Conservation (phyloP, 2,329 filamentous ascomycete genomes). For the Fusarium odoratissimum region DNA sequence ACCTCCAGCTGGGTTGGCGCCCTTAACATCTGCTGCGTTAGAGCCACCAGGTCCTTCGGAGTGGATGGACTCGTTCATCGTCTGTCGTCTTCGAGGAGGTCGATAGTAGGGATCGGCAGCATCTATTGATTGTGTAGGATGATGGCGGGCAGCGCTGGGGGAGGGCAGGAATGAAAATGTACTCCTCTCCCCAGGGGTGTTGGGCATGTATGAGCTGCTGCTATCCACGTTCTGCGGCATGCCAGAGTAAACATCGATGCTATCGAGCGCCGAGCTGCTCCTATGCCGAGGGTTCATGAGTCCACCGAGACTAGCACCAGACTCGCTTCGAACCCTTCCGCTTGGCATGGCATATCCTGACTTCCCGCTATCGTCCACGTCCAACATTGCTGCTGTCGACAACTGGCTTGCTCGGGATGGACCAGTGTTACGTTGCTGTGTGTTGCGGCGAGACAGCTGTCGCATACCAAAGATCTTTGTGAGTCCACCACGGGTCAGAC, state of each 20-base stretch:
- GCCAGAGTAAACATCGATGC: constrained; percentile 59
- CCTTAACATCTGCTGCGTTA: constrained; percentile 49
- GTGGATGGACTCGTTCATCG: constrained; percentile 56
- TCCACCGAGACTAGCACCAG: constrained; percentile 67
- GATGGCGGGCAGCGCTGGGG: constrained; percentile 62
- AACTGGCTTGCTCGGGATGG: constrained; percentile 82
- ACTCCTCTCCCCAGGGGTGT: constrained; percentile 77
- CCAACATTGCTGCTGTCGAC: constrained; percentile 84
- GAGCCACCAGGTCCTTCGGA: constrained; percentile 49
- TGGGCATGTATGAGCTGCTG: constrained; percentile 75
- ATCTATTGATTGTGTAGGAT: constrained; percentile 61
- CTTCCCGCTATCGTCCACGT: constrained; percentile 73
- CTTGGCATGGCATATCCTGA: constrained; percentile 65
- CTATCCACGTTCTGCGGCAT: constrained; percentile 64
- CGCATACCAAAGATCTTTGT: constrained; percentile 93
- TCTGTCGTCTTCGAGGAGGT: constrained; percentile 79
- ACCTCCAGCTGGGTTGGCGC: constrained; percentile 51
- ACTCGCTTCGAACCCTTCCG: constrained; percentile 70
- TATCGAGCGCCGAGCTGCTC: constrained; percentile 67
- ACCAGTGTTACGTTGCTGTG: constrained; percentile 68
- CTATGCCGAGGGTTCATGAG: constrained; percentile 60
- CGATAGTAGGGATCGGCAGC: constrained; percentile 86
- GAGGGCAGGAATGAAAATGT: constrained; percentile 78
- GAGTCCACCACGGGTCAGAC: constrained; percentile 82
- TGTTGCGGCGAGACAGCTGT: constrained; percentile 80